Percentiles rank a stretch among this genome's conserved stretches.
Conservation (phyloP, 2,329 filamentous ascomycete species). For the Chaetomiaceae sp. region DNA sequence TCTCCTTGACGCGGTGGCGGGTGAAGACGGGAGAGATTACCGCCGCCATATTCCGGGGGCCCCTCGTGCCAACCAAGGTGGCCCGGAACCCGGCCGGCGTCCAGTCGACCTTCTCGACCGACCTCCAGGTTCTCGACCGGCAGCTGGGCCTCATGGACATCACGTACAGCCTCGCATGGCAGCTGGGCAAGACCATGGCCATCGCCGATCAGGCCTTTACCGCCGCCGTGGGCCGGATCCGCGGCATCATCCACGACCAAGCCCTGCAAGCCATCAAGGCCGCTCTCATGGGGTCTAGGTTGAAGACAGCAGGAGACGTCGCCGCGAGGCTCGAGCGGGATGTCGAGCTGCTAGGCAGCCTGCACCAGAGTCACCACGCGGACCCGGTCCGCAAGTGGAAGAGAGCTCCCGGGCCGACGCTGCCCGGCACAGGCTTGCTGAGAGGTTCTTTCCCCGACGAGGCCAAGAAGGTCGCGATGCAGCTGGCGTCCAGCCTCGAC, state of each 20-base stretch:
- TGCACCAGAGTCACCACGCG: neutral
- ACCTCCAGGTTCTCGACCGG: slow-evolving; percentile 30
- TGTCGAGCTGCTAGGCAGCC: neutral
- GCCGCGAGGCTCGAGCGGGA: too few species aligned
- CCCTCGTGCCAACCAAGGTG: slow-evolving; percentile 31
- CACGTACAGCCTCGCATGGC: slow-evolving; percentile 34
- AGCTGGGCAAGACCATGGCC: slow-evolving; percentile 26
- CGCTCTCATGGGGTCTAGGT: neutral
- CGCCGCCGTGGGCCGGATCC: slow-evolving; percentile 5
- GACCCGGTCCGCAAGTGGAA: too few species aligned
- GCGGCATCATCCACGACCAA: neutral
- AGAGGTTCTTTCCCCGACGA: too few species aligned
- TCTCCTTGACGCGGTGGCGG: slow-evolving; percentile 31
- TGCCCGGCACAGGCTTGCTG: too few species aligned
- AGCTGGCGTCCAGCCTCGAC: too few species aligned
- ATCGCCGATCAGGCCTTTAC: slow-evolving; percentile 16
- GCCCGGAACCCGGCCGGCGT: neutral
- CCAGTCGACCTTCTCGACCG: slow-evolving; percentile 30
- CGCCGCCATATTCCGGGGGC: slow-evolving; percentile 32
- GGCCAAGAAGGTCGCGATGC: too few species aligned
- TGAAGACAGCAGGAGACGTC: too few species aligned
- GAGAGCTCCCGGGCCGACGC: too few species aligned
- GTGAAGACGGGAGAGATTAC: slow-evolving; percentile 36
- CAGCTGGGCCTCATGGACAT: slow-evolving; percentile 32
- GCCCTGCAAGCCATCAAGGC: too few species aligned